phyloP scores from a whole-genome alignment of 352 stramenopile genomes.

The Achlya hypogyna region DNA sequence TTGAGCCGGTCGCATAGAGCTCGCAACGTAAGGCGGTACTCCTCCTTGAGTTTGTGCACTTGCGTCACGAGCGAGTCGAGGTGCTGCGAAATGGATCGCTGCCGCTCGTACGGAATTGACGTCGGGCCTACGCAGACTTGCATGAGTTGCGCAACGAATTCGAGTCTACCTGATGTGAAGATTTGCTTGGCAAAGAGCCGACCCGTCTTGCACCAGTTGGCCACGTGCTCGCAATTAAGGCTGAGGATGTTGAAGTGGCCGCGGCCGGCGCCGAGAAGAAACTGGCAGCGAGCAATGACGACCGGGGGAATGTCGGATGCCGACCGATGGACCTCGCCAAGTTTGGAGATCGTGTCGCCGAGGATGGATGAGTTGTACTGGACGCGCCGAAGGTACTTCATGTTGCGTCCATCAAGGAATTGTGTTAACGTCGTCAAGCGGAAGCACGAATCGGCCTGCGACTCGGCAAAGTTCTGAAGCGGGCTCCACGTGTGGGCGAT shows the following conservation, averaged over 20 bases:
- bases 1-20: not conserved
- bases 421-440: constrained; percentile 54
- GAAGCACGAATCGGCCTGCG: constrained; percentile 58
- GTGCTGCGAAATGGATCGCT: constrained; percentile 1
- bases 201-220: constrained; percentile 68
- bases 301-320: constrained; percentile 51
- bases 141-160: too few species aligned
- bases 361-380: constrained; percentile 71
- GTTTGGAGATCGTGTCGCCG: constrained; percentile 38
- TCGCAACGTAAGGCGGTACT: not conserved
- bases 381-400: constrained; percentile 57
- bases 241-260: constrained; percentile 62
- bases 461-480: constrained; percentile 43
- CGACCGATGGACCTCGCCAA: constrained; percentile 54
- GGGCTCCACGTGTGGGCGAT: constrained; percentile 64
- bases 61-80: not conserved
- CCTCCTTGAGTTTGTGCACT: constrained; percentile 10
- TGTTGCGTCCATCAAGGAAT: constrained; percentile 49
- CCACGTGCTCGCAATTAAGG: constrained; percentile 70
- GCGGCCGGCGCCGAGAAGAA: constrained; percentile 50
- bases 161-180: constrained; percentile 23
- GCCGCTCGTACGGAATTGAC: not conserved
- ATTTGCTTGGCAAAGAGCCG: constrained; percentile 68
- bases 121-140: too few species aligned
- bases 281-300: constrained; percentile 60